Evolutionary conservation across 208 protist species (phyloP).

Genomic region (Crithidia fasciculata): DNA sequence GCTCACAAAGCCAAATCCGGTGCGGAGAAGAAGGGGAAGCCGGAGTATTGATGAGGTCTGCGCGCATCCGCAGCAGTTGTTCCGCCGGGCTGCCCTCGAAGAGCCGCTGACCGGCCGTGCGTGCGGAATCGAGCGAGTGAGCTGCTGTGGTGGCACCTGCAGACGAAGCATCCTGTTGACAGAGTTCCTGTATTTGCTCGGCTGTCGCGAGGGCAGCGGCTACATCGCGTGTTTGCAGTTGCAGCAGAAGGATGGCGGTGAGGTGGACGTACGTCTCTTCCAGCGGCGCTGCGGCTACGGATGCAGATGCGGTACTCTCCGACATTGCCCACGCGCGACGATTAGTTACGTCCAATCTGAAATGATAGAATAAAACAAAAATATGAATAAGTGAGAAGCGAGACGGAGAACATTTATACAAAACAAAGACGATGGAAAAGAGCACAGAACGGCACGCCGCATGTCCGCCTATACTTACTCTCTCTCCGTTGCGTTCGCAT

Average conservation of each 20-base stretch:
- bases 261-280: slow-evolving; percentile 27
- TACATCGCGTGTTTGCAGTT: slow-evolving; percentile 19
- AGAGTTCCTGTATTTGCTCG: slow-evolving; percentile 6
- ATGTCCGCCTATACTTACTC: too few relatives aligned
- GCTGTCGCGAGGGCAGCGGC: slow-evolving; percentile 18
- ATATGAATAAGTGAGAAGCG: neutral
- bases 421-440: neutral
- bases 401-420: neutral
- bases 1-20: too few relatives aligned
- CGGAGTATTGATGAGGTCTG: neutral
- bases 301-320: neutral
- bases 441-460: neutral
- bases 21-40: too few relatives aligned
- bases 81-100: slow-evolving; percentile 22
- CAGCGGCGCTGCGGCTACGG: neutral
- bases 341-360: too few relatives aligned
- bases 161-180: neutral
- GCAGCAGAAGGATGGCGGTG: slow-evolving; percentile 17
- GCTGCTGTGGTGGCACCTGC: neutral
- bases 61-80: slow-evolving; percentile 14
- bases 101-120: neutral
- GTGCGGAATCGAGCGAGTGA: neutral
- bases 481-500: too few relatives aligned
- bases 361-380: too few relatives aligned
- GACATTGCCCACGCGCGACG: neutral